phyloP scores from a whole-genome alignment of 169 alveolate species.

The Eimeria sp. region DNA sequence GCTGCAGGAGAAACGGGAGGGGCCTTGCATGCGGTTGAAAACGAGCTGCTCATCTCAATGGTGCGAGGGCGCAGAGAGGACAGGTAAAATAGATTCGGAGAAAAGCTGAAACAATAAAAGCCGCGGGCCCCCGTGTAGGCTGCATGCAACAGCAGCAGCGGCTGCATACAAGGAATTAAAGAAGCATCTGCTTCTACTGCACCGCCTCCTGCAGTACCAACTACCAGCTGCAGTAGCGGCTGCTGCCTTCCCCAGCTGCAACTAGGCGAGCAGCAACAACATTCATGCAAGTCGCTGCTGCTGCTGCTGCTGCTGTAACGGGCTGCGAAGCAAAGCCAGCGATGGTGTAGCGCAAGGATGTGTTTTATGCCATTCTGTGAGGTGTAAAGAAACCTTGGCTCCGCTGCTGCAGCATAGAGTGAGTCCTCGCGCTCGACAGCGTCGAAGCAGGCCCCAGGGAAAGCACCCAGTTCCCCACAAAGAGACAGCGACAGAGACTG shows the following conservation, averaged over 20 bases:
- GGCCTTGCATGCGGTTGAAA: too few species aligned
- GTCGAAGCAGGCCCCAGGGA: constrained; percentile 6
- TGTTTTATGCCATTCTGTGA: constrained; percentile 44
- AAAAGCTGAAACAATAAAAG: constrained; percentile 9
- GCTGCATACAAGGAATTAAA: constrained; percentile 16
- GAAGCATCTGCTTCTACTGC: neutral
- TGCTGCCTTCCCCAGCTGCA: neutral
- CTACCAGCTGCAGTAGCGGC: neutral
- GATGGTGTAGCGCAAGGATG: neutral
- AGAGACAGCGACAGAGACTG: neutral
- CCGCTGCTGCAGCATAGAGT: constrained; percentile 3
- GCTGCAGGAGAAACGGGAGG: too few species aligned
- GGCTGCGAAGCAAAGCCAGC: constrained; percentile 2
- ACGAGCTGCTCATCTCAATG: too few species aligned
- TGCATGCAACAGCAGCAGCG: too few species aligned
- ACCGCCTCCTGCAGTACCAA: constrained; percentile 28
- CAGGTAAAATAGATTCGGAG: constrained; percentile 5
- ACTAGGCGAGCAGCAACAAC: neutral
- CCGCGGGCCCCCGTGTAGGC: constrained; percentile 24
- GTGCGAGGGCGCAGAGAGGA: neutral
- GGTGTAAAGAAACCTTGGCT: neutral
- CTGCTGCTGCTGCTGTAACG: neutral
- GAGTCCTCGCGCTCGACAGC: constrained; percentile 31
- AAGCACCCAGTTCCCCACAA: constrained; percentile 53
- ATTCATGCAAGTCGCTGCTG: too few species aligned